phyloP scores from a whole-genome alignment of 1,284 basidiomycete genomes.

The Pseudozyma pruni region DNA sequence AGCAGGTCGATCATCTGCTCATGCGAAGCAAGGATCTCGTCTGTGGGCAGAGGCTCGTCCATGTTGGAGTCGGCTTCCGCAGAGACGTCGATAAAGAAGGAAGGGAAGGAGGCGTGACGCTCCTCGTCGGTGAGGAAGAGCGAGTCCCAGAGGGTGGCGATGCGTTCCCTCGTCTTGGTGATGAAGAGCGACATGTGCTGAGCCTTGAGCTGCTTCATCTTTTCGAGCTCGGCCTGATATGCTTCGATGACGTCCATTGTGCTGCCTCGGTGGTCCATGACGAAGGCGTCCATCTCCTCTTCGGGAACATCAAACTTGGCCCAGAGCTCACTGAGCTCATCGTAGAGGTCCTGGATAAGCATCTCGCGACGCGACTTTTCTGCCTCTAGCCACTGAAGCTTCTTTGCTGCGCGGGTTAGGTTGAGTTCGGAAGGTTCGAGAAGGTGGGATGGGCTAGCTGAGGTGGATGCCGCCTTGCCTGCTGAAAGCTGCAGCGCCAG shows the following conservation, averaged over 20 bases:
- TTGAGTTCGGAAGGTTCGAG: slow-evolving; percentile 46
- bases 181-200: slow-evolving; percentile 89
- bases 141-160: slow-evolving; percentile 83
- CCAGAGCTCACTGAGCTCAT: slow-evolving; percentile 66
- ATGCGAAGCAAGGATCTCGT: slow-evolving; percentile 78
- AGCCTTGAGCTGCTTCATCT: slow-evolving; percentile 87
- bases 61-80: slow-evolving; percentile 37
- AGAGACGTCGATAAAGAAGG: slow-evolving; percentile 48
- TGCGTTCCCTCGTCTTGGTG: slow-evolving; percentile 81
- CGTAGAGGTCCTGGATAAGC: slow-evolving; percentile 63
- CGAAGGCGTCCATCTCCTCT: slow-evolving; percentile 66
- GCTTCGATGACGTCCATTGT: slow-evolving; percentile 78
- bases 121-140: slow-evolving; percentile 86
- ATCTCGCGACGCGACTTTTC: slow-evolving; percentile 60
- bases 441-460: slow-evolving; percentile 32
- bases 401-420: slow-evolving; percentile 30
- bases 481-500: slow-evolving; percentile 32
- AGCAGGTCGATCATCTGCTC: slow-evolving; percentile 86
- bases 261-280: slow-evolving; percentile 73
- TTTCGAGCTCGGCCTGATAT: slow-evolving; percentile 88
- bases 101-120: slow-evolving; percentile 71
- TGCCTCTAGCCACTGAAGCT: slow-evolving; percentile 47
- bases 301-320: slow-evolving; percentile 64
- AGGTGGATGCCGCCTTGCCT: slow-evolving; percentile 21
- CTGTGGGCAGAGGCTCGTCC: slow-evolving; percentile 50